phyloP scores from a whole-genome alignment of 305 asterid genomes.

The Fraxinus greggii region DNA sequence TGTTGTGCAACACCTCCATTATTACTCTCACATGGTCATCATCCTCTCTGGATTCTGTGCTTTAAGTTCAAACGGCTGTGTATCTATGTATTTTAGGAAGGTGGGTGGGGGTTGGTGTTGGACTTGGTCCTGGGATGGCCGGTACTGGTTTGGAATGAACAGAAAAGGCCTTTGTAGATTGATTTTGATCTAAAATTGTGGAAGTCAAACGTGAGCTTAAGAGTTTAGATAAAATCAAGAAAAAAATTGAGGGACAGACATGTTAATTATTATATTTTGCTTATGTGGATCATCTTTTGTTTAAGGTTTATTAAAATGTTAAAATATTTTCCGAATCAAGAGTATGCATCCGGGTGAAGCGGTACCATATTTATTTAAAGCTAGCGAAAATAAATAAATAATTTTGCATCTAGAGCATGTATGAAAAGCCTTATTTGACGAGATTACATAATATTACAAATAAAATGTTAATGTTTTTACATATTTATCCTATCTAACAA shows the following conservation, averaged over 20 bases:
- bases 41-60: constrained; percentile 24
- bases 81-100: not conserved
- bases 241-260: not conserved
- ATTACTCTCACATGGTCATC: constrained; percentile 35
- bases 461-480: not conserved
- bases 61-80: not conserved
- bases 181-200: constrained; percentile 30
- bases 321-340: not conserved
- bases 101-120: not conserved
- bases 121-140: not conserved
- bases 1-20: constrained; percentile 49
- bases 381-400: not conserved
- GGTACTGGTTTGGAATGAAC: constrained; percentile 11
- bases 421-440: not conserved
- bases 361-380: not conserved
- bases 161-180: constrained; percentile 20
- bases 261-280: constrained; percentile 16
- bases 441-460: not conserved
- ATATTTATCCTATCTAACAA: not conserved
- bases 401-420: not conserved
- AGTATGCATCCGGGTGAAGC: not conserved
- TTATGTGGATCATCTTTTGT: not conserved
- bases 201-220: constrained; percentile 34
- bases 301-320: not conserved
- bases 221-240: constrained; percentile 13